Percentiles rank a stretch among this genome's conserved stretches.
Evolutionary conservation across 495 filamentous ascomycete genomes (phyloP).

Genomic region (Delitschia confertaspora): DNA sequence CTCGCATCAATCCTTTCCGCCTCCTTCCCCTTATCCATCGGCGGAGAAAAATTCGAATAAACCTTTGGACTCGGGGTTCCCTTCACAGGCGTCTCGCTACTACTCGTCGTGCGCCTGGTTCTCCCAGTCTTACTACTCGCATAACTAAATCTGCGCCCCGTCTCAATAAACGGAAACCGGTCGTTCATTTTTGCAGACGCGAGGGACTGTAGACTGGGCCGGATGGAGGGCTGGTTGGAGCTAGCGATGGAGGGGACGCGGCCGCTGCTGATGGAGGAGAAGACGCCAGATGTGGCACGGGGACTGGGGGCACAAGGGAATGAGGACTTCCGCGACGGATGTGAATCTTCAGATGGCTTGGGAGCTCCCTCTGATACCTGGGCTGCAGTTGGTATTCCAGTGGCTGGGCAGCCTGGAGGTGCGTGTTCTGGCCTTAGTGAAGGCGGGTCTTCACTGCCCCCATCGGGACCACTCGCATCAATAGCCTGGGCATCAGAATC

Average conservation of each 20-base stretch:
- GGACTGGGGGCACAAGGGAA: neutral
- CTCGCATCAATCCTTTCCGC: too few relatives aligned
- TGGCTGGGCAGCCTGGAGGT: too few relatives aligned
- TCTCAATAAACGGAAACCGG: conserved; percentile 30
- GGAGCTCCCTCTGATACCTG: too few relatives aligned
- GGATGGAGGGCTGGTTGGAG: neutral
- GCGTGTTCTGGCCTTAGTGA: too few relatives aligned
- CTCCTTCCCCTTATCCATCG: neutral
- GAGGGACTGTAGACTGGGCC: too few relatives aligned
- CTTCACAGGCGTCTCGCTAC: conserved; percentile 11
- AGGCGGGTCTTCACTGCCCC: too few relatives aligned
- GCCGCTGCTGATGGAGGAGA: conserved; percentile 2
- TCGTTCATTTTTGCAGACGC: conserved; percentile 33
- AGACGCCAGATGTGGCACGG: neutral
- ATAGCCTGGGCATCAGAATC: too few relatives aligned
- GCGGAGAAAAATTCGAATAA: conserved; percentile 17
- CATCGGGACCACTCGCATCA: too few relatives aligned
- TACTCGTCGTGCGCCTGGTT: neutral
- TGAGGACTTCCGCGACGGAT: neutral
- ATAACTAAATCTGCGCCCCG: conserved; percentile 20
- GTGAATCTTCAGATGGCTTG: neutral
- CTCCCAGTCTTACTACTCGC: conserved; percentile 11
- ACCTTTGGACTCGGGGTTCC: conserved; percentile 5
- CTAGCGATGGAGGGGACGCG: conserved; percentile 3
- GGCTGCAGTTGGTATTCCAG: too few relatives aligned